A percentile compares a stretch with the other conserved stretches of the same genome.
Conservation (phyloP, 331 rosid species). For the Spiraea crenata region DNA sequence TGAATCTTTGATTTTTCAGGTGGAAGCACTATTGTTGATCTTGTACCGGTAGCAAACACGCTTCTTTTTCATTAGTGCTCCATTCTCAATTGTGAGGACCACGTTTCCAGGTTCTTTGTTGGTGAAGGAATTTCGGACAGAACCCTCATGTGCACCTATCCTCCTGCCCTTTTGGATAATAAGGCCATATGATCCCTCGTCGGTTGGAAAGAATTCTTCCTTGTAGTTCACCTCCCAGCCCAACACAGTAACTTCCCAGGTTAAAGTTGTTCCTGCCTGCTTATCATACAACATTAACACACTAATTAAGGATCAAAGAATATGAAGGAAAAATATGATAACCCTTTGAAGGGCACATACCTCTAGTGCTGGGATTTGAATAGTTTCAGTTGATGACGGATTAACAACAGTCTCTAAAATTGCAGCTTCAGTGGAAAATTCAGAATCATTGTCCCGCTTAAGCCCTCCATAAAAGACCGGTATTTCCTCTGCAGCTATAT, state of each 20-base stretch:
- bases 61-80: slow-evolving; percentile 70
- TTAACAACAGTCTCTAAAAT: slow-evolving; percentile 57
- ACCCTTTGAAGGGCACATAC: slow-evolving; percentile 27
- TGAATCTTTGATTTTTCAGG: background rate
- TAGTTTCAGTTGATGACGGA: slow-evolving; percentile 61
- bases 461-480: slow-evolving; percentile 84
- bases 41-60: slow-evolving; percentile 73
- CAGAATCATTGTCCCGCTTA: slow-evolving; percentile 55
- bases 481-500: slow-evolving; percentile 67
- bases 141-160: slow-evolving; percentile 52
- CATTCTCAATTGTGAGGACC: slow-evolving; percentile 59
- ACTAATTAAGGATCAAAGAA: background rate
- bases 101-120: slow-evolving; percentile 68
- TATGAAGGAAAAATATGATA: background rate
- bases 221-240: slow-evolving; percentile 86
- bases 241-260: slow-evolving; percentile 72
- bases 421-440: slow-evolving; percentile 56
- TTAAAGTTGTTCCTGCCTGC: slow-evolving; percentile 38
- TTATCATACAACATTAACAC: background rate
- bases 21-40: slow-evolving; percentile 35
- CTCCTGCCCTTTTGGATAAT: slow-evolving; percentile 68
- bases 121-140: slow-evolving; percentile 47
- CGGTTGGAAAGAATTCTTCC: slow-evolving; percentile 73
- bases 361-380: slow-evolving; percentile 69
- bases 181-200: slow-evolving; percentile 66